These are phyloP conservation scores for Apostasia ramifera DNA, from an alignment of 106 monocot genomes.

Conservation along the genomic window DNA sequence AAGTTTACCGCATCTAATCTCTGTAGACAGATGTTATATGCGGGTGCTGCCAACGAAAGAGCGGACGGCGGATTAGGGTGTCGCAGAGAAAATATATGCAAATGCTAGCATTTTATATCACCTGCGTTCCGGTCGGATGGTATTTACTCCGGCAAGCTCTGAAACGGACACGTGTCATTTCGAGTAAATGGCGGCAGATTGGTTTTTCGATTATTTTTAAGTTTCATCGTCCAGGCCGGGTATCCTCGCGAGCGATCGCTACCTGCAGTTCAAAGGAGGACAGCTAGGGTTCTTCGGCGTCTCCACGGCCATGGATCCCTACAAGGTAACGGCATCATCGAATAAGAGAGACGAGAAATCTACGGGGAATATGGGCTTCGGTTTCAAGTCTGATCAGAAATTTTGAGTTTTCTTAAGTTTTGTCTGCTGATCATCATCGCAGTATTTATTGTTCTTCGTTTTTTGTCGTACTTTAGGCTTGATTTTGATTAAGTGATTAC, in stretches of 20 bases:
- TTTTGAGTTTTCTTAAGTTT: not conserved
- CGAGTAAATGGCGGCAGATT: no score
- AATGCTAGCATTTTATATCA: no score
- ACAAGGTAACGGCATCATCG: constrained; percentile 28
- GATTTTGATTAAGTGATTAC: not conserved
- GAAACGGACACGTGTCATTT: no score
- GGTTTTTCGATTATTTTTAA: no score
- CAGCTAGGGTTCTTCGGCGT: not conserved
- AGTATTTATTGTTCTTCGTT: not conserved
- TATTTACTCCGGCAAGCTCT: no score
- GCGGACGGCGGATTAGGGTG: no score
- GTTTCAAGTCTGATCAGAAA: not conserved
- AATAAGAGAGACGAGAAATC: no score
- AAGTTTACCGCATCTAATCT: not conserved
- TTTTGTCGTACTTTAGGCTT: not conserved
- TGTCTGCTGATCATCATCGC: not conserved
- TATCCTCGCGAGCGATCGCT: not conserved
- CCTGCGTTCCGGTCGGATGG: no score
- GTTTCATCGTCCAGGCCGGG: not conserved
- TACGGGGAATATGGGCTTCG: no score
- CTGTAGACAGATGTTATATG: not conserved
- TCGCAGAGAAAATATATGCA: no score
- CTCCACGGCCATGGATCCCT: constrained; percentile 54
- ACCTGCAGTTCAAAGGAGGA: not conserved
- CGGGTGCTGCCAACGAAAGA: no score